Percentiles rank a stretch among this genome's conserved stretches.
phyloP scores from a whole-genome alignment of 441 rosid genomes.

The Daphne laureola region DNA sequence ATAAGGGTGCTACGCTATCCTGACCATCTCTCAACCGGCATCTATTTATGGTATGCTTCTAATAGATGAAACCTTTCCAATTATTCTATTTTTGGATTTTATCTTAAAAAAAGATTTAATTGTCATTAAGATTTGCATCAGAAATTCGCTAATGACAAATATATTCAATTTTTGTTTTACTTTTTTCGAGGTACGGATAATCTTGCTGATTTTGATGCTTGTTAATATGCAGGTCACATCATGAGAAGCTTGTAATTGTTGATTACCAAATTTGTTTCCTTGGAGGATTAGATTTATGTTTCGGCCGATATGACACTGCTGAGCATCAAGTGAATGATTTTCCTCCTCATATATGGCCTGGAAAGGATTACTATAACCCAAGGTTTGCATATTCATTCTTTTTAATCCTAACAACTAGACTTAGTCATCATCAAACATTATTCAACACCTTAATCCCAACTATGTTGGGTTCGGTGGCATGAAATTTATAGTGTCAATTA shows the following conservation, averaged over 20 bases:
- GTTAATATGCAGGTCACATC: conserved; percentile 60
- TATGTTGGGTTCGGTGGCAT: no score
- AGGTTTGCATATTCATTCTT: conserved; percentile 28
- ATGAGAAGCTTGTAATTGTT: conserved; percentile 61
- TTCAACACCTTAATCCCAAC: no score
- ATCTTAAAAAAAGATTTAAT: background rate
- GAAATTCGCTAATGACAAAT: background rate
- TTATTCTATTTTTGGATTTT: background rate
- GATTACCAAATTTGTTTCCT: conserved; percentile 64
- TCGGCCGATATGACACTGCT: conserved; percentile 59
- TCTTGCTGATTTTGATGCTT: conserved; percentile 4
- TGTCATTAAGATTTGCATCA: background rate
- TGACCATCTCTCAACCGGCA: conserved; percentile 57
- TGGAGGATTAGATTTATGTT: conserved; percentile 69
- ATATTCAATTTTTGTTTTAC: no score
- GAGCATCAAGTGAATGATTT: conserved; percentile 57
- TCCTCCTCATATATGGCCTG: conserved; percentile 59
- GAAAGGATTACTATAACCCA: conserved; percentile 76
- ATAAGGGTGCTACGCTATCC: conserved; percentile 72
- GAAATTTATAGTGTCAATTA: no score
- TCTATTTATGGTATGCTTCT: conserved; percentile 53
- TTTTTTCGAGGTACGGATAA: no score
- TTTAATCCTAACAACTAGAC: background rate
- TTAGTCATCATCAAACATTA: background rate
- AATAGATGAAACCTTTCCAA: conserved; percentile 6